Conservation (phyloP, 2,329 filamentous ascomycete species). For the Diaporthe batatas region DNA sequence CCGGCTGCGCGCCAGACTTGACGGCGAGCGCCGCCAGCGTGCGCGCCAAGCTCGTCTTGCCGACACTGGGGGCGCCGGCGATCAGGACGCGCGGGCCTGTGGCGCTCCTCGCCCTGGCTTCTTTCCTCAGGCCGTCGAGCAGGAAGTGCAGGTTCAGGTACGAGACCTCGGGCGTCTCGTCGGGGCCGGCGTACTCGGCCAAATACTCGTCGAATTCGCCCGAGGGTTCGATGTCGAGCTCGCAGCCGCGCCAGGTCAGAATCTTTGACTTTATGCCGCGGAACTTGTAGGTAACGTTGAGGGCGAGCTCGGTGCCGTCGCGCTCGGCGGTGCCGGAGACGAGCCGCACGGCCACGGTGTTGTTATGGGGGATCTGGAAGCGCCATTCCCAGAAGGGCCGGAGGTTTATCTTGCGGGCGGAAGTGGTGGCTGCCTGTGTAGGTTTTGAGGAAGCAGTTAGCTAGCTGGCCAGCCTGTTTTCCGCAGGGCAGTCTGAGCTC, state of each 20-base stretch:
- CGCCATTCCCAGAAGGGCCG: constrained; percentile 81
- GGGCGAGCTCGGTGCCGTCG: constrained; percentile 93
- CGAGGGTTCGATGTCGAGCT: constrained; percentile 79
- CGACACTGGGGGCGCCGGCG: constrained; percentile 80
- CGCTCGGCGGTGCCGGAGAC: constrained; percentile 88
- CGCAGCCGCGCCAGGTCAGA: constrained; percentile 92
- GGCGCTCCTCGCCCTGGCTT: constrained; percentile 62
- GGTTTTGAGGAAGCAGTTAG: neutral
- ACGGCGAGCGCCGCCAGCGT: constrained; percentile 85
- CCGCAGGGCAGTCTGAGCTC: neutral
- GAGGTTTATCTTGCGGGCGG: constrained; percentile 65
- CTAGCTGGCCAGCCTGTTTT: neutral
- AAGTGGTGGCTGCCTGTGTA: constrained; percentile 53
- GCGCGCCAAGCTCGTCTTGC: constrained; percentile 86
- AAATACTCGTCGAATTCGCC: constrained; percentile 67
- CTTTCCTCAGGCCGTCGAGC: constrained; percentile 77
- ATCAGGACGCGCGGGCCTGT: constrained; percentile 85
- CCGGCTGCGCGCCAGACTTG: constrained; percentile 78
- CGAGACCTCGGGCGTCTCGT: constrained; percentile 84
- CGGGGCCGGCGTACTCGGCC: constrained; percentile 74
- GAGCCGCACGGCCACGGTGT: constrained; percentile 68
- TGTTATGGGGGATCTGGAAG: constrained; percentile 74
- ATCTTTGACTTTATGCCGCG: constrained; percentile 87
- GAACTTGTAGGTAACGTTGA: constrained; percentile 84
- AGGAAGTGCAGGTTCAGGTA: constrained; percentile 91